phyloP scores from a whole-genome alignment of 2,329 filamentous ascomycete species.

The Botrytis tulipae region DNA sequence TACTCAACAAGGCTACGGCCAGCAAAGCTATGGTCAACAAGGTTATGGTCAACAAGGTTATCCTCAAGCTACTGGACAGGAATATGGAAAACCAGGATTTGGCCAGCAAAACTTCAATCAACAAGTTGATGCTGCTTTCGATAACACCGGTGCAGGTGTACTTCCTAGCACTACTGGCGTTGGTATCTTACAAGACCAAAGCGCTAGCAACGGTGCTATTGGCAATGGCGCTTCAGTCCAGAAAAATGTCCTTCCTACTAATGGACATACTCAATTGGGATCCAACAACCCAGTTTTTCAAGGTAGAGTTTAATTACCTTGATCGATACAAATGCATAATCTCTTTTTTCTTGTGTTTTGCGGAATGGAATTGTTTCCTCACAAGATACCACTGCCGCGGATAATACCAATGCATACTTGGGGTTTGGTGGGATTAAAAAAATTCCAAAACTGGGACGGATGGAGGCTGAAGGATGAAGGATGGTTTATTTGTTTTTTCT shows the following conservation, averaged over 20 bases:
- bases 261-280: slow-evolving; percentile 23
- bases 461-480: background rate
- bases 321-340: background rate
- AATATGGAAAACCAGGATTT: background rate
- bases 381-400: slow-evolving; percentile 22
- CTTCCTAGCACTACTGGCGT: background rate
- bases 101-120: slow-evolving; percentile 14
- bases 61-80: background rate
- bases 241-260: slow-evolving; percentile 1
- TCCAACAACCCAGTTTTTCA: slow-evolving; percentile 22
- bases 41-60: background rate
- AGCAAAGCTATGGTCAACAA: background rate
- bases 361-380: slow-evolving; percentile 19
- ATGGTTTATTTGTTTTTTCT: slow-evolving; percentile 15
- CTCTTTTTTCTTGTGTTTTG: slow-evolving; percentile 14
- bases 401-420: slow-evolving; percentile 22
- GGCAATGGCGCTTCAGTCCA: slow-evolving; percentile 11
- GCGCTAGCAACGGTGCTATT: slow-evolving; percentile 5
- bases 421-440: slow-evolving; percentile 6
- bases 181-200: background rate
- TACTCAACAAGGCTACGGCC: background rate
- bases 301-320: slow-evolving; percentile 9
- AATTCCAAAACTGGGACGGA: background rate
- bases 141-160: background rate
- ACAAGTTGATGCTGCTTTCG: slow-evolving; percentile 7